These are phyloP conservation scores for Platismatia glauca DNA, from an alignment of 495 filamentous ascomycete genomes.

Conservation along the genomic window DNA sequence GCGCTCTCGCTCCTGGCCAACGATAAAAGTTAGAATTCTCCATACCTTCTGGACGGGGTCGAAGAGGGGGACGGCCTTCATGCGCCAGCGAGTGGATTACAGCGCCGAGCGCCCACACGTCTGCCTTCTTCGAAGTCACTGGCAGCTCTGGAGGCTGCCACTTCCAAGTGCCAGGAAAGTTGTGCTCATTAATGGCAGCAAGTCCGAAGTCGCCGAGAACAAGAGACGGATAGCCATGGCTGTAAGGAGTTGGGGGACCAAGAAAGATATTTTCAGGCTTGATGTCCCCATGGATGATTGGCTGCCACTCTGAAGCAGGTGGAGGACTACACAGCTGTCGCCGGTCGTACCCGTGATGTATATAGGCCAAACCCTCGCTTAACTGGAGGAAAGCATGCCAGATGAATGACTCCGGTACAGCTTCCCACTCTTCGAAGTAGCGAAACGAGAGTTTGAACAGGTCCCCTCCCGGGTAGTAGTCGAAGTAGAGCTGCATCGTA, in stretches of 20 bases:
- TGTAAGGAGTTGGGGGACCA: background rate
- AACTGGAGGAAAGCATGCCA: slow-evolving; percentile 18
- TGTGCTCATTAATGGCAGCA: background rate
- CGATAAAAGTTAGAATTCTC: background rate
- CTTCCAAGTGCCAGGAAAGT: background rate
- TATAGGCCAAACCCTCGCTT: slow-evolving; percentile 14
- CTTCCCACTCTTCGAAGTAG: background rate
- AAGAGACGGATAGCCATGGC: slow-evolving; percentile 12
- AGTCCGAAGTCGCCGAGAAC: slow-evolving; percentile 18
- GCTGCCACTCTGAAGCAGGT: background rate
- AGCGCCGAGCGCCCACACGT: slow-evolving; percentile 17
- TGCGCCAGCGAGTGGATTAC: slow-evolving; percentile 12
- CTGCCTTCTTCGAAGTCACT: slow-evolving; percentile 2
- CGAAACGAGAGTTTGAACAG: background rate
- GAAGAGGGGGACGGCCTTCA: background rate
- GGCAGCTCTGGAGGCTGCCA: slow-evolving; percentile 16
- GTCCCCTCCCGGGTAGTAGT: slow-evolving; percentile 18
- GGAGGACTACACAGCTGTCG: background rate
- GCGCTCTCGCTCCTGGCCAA: background rate
- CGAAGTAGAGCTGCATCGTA: slow-evolving; percentile 16
- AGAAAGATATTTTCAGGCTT: too few species aligned
- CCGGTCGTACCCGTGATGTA: slow-evolving; percentile 17
- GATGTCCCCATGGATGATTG: slow-evolving; percentile 19
- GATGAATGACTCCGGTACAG: slow-evolving; percentile 15
- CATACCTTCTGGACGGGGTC: background rate